phyloP scores from a whole-genome alignment of 305 asterid species.

The Plantago lanceolata region DNA sequence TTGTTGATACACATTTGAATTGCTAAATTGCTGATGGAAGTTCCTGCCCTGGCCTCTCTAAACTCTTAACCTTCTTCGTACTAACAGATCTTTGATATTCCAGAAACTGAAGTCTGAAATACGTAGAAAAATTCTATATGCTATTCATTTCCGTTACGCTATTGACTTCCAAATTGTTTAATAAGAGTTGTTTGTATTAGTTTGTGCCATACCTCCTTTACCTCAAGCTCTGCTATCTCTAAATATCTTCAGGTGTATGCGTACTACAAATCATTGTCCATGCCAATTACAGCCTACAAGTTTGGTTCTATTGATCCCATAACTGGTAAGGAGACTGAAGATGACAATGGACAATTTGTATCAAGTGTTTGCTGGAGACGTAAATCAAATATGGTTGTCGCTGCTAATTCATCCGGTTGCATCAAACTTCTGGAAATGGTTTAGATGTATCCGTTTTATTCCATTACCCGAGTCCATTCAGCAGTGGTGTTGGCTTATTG shows the following conservation, averaged over 20 bases:
- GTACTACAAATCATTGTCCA: slow-evolving; percentile 50
- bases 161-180: no score
- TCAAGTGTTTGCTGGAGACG: slow-evolving; percentile 66
- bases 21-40: no score
- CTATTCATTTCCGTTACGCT: background rate
- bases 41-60: no score
- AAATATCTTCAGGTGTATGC: slow-evolving; percentile 48
- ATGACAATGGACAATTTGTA: slow-evolving; percentile 39
- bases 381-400: slow-evolving; percentile 47
- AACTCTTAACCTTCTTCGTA: background rate
- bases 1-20: no score
- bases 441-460: slow-evolving; percentile 14
- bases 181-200: background rate
- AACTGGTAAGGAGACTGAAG: slow-evolving; percentile 35
- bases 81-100: background rate
- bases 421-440: slow-evolving; percentile 42
- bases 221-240: background rate
- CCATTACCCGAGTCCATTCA: background rate
- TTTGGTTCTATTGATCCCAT: slow-evolving; percentile 41
- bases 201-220: background rate
- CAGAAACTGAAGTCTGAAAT: background rate
- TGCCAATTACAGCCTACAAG: slow-evolving; percentile 48
- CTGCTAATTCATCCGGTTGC: slow-evolving; percentile 55
- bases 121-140: background rate
- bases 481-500: background rate